Base-by-base conservation (phyloP, 2,329 filamentous ascomycete species). In the Mycosphaerella sp. region DNA sequence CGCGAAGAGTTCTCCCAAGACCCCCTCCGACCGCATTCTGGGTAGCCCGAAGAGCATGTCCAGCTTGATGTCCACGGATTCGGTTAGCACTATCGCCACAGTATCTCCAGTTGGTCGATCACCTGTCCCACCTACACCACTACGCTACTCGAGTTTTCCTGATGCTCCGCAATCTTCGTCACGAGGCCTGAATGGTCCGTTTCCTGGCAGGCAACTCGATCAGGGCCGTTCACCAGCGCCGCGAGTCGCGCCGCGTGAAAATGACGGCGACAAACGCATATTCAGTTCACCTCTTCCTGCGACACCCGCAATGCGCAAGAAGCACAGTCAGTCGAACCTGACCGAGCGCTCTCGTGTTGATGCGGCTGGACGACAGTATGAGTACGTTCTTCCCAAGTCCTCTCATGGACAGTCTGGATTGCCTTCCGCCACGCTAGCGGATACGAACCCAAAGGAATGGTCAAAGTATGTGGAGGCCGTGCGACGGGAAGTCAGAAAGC, bases 51-150 rank as follows among this genome's bases (percentile, higher is more conserved):
- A 48, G 35, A 48, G 37, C 25, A 48, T 48, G 45, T 25, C 45
- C 32, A 48, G 45, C 32, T 25, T 48, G 14, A 48, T 48, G 45
- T 48, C 45, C n/a, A 41, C 45, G 8, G 45, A 48, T 27, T 48
- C 45, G 14, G 45, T 48, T 25, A 41, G 16, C 27, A 48, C 21
- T 18, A 40, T 48, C 28, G 45, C 36, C 30, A 48, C 45, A 27
- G 45, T 48, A 18, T 48, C 45, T 14, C 45, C 45, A 16, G 28
- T 48, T 14, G 45, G 45, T 21, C 45, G 37, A 17, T 41, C 45
- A 25, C 16, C 36, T 7, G 27, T 41, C 34, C 27, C 40, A 16
- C 45, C 45, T n/a, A 48, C 45, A 6, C 45, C 45, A 6, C 36
- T 48, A 9, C 45, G 45, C 16, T 17, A 40, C 16, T 48, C 45